Evolutionary conservation across 306 rosid genomes (phyloP), one percentile per base, ranked within the genome.

Genomic region (Quillaja saponaria): DNA sequence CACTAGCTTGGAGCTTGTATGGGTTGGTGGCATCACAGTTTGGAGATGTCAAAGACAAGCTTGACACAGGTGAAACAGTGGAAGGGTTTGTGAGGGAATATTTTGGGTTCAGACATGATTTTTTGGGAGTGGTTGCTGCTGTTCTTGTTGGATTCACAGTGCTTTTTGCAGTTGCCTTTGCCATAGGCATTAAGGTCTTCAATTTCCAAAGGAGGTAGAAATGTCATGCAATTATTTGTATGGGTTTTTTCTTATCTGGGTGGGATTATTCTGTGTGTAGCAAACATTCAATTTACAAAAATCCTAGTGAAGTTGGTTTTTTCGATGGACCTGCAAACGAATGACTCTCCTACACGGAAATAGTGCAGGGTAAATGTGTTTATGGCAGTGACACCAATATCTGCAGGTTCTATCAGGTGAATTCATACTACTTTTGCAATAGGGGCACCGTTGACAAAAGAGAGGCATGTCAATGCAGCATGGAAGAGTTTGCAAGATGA

Each of bases 381-480:
- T 31, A 13, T 13, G 49, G 37, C 47, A 5, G 10, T 13, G 39
- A 31, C 37, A 41, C n/a, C 69, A 58, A 33, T 7, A n/a, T 61
- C 58, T 64, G 84, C 89, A 92, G 99, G 94, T 83, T 28, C 71
- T 89, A 40, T 84, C 94, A 12, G 96, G 89, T n/a, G 78, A 76
- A 20, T 86, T 75, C 81, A 35, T 82, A 57, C 81, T 92, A 31
- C 90, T 21, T 54, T 88, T 19, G 95, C 89, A 1, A 80, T 92
- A n/a, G 98, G 98, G 75, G 95, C 96, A 53, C 98, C 98, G 42
- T 71, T 92, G 86, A 92, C 96, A 10, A 95, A 88, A 80, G 77
- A 65, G 81, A 81, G 80, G 60, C 99, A 89, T 65, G 81, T 92
- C 57, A 21, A 13, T 51, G 73, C 66, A n/a, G 92, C 96, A 2